Evolutionary conservation across 352 stramenopile genomes (phyloP).

Genomic region (Peronospora belbahrii): DNA sequence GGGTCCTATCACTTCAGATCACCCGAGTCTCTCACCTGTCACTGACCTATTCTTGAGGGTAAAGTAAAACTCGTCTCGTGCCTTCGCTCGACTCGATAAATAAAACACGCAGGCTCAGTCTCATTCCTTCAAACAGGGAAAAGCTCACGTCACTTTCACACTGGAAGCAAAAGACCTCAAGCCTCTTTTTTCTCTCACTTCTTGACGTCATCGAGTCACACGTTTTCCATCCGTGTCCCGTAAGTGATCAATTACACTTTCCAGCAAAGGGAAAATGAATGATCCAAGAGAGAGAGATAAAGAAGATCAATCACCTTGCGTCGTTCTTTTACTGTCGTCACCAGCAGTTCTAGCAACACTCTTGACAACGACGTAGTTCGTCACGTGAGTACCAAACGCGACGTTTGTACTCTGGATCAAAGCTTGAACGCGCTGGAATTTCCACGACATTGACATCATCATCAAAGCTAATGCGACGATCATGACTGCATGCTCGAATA

Average conservation of each 20-base stretch:
- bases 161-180: not conserved
- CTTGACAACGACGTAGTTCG: slow-evolving; percentile 45
- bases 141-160: too few species aligned
- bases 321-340: slow-evolving; percentile 1
- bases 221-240: too few species aligned
- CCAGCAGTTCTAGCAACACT: slow-evolving; percentile 26
- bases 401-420: slow-evolving; percentile 71
- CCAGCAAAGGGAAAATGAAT: too few species aligned
- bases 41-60: not conserved
- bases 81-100: slow-evolving; percentile 35
- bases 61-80: slow-evolving; percentile 9
- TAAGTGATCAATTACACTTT: too few species aligned
- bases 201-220: slow-evolving; percentile 15
- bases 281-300: not conserved
- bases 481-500: slow-evolving; percentile 55
- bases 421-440: slow-evolving; percentile 61
- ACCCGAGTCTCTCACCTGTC: slow-evolving; percentile 1
- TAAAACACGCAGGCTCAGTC: slow-evolving; percentile 13
- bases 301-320: slow-evolving; percentile 3
- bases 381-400: slow-evolving; percentile 71
- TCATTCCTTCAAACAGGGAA: not conserved
- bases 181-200: slow-evolving; percentile 7
- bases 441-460: slow-evolving; percentile 62
- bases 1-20: slow-evolving; percentile 32
- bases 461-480: slow-evolving; percentile 72